phyloP scores from a whole-genome alignment of 1,284 basidiomycete genomes.

The Farysia itapuensis region DNA sequence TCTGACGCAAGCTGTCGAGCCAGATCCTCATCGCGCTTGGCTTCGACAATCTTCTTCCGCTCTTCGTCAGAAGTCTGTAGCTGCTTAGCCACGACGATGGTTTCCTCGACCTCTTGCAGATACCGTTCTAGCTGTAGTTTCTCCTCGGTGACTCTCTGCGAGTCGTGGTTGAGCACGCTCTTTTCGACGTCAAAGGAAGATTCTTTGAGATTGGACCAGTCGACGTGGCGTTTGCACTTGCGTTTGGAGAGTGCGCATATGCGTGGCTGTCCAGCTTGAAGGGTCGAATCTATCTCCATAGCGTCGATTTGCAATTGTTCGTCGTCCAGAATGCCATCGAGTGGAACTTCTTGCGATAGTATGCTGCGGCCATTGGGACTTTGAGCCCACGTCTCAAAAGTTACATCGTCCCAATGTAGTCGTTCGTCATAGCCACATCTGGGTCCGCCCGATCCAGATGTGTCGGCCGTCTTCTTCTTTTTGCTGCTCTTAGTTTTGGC shows the following conservation, averaged over 20 bases:
- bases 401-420: constrained; percentile 22
- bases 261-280: not conserved
- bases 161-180: constrained; percentile 18
- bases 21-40: not conserved
- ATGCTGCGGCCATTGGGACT: constrained; percentile 6
- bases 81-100: not conserved
- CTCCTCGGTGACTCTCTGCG: constrained; percentile 6
- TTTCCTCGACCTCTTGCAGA: not conserved
- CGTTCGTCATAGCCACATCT: constrained; percentile 38
- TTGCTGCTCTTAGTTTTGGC: constrained; percentile 4
- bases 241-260: constrained; percentile 24
- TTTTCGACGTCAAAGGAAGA: constrained; percentile 22
- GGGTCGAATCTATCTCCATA: not conserved
- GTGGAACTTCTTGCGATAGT: constrained; percentile 4
- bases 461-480: constrained; percentile 6
- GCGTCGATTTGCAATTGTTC: not conserved
- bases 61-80: not conserved
- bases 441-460: constrained; percentile 8
- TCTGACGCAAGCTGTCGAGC: not conserved
- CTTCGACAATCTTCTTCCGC: not conserved
- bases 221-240: constrained; percentile 31
- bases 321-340: constrained; percentile 24
- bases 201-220: constrained; percentile 35
- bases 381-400: constrained; percentile 16
- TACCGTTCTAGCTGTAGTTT: constrained; percentile 6